phyloP scores from a whole-genome alignment of 192 early-diverging fungal species.

The Phlyctochytrium arcticum region DNA sequence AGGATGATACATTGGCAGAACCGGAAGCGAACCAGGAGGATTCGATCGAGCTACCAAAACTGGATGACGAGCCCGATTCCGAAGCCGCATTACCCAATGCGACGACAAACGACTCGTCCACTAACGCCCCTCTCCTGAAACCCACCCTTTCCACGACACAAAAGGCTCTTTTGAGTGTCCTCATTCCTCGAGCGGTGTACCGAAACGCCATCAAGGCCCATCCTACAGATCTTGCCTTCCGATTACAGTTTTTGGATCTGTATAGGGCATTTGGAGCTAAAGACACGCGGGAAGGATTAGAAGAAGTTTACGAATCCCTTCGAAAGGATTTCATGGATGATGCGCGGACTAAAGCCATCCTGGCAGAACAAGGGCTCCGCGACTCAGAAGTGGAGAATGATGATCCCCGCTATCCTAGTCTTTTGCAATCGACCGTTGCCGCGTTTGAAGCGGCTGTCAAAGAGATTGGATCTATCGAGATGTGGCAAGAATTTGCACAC shows the following conservation, averaged over 20 bases:
- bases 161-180: constrained; percentile 49
- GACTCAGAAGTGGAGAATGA: constrained; percentile 34
- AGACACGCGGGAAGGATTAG: constrained; percentile 40
- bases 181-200: constrained; percentile 73
- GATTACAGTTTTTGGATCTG: constrained; percentile 66
- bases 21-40: constrained; percentile 30
- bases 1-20: constrained; percentile 20
- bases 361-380: constrained; percentile 49
- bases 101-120: constrained; percentile 4
- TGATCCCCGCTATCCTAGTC: constrained; percentile 44
- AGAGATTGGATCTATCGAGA: constrained; percentile 36
- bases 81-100: background rate
- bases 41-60: constrained; percentile 14
- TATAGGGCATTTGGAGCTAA: constrained; percentile 50
- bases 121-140: constrained; percentile 22
- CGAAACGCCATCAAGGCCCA: constrained; percentile 75
- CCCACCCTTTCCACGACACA: constrained; percentile 46
- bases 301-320: constrained; percentile 43
- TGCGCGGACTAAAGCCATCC: constrained; percentile 48
- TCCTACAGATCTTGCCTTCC: constrained; percentile 69
- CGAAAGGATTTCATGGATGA: constrained; percentile 54
- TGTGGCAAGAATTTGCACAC: constrained; percentile 60
- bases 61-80: constrained; percentile 7
- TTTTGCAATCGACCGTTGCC: constrained; percentile 38
- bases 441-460: constrained; percentile 48